Base-by-base conservation (phyloP, 1,284 basidiomycete species). In the Ceratobasidium sp. region DNA sequence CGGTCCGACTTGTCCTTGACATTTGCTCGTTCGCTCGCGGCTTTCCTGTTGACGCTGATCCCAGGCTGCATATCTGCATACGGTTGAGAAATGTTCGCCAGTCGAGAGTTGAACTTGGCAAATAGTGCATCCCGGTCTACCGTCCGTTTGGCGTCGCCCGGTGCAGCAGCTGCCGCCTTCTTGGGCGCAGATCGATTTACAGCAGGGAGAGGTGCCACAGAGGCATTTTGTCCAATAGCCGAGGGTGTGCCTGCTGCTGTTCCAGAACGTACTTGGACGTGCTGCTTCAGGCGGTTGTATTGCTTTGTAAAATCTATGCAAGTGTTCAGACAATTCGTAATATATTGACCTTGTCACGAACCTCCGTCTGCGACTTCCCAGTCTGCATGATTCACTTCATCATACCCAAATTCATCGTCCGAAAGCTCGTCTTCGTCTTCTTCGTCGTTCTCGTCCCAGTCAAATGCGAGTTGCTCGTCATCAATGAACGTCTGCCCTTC, bases 221-320 rank as follows among this genome's bases (percentile, higher is more conserved):
- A 75, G 0, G 75, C 73, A 11, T 78, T 18, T 83, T 77, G 26
- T 82, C 80, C 5, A 82, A 80, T 84, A 49, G 84, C 82, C 1
- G 87, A 82, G 14, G 88, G 88, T 16, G 84, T 78, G 14, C 89
- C 88, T 61, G 88, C 84, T 0, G 87, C 89, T 71, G 84, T 86
- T 6, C 91, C 91, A 18, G 88, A 87, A 43, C 88, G 88, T 6
- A 94, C 87, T 30, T 90, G 90, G 73, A 91, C 87, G 79, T 96
- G 92, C 80, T 97, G 95, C 66, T 91, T 85, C 43, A 97, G 85
- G 43, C 96, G 91, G 81, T 98, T 98, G 83, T 94, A 98, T 79
- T 97, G 94, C 82, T 98, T 98, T 38, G 96, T 98, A 77, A 98
- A 96, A 83, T 98, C 96, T 97, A 74, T 21, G n/a, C n/a, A 70